Evolutionary conservation across 768 basidiomycete species (phyloP).

Genomic region (Pulveroboletus frians): DNA sequence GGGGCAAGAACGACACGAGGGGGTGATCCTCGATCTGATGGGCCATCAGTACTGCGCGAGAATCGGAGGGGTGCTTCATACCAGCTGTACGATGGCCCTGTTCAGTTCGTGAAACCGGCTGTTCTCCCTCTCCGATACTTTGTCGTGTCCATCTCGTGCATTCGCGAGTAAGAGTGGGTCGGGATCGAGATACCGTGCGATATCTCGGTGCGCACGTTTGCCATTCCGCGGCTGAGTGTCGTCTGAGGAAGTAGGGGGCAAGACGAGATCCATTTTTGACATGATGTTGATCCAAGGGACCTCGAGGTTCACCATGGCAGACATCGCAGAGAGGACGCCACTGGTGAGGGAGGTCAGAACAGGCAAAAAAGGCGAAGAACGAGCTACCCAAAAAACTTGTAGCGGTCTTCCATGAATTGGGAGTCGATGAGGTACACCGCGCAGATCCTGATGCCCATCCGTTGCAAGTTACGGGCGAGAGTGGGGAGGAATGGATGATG

Average conservation of each 20-base stretch:
- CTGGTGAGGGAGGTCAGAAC: constrained; percentile 34
- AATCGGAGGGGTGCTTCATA: constrained; percentile 35
- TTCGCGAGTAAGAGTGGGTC: constrained; percentile 82
- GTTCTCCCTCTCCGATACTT: constrained; percentile 46
- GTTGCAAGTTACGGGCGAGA: constrained; percentile 69
- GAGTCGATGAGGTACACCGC: constrained; percentile 93
- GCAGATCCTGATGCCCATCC: constrained; percentile 80
- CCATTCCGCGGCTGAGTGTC: constrained; percentile 64
- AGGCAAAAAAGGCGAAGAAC: neutral
- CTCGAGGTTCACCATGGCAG: constrained; percentile 97
- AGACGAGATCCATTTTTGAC: constrained; percentile 99
- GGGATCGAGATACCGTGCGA: constrained; percentile 93
- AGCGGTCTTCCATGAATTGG: constrained; percentile 99
- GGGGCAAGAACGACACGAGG: constrained; percentile 91
- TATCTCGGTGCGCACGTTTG: constrained; percentile 65
- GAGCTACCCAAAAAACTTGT: constrained; percentile 89
- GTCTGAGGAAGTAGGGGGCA: constrained; percentile 28
- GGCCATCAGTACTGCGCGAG: neutral
- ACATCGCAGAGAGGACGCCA: constrained; percentile 96
- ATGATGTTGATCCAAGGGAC: constrained; percentile 97
- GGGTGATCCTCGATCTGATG: constrained; percentile 95
- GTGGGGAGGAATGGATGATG: constrained; percentile 96
- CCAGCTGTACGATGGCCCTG: constrained; percentile 91
- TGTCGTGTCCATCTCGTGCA: constrained; percentile 44
- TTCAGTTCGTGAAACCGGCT: constrained; percentile 92